Base-by-base conservation (phyloP, 164 flowering plant species). In the Liquidambar formosana region DNA sequence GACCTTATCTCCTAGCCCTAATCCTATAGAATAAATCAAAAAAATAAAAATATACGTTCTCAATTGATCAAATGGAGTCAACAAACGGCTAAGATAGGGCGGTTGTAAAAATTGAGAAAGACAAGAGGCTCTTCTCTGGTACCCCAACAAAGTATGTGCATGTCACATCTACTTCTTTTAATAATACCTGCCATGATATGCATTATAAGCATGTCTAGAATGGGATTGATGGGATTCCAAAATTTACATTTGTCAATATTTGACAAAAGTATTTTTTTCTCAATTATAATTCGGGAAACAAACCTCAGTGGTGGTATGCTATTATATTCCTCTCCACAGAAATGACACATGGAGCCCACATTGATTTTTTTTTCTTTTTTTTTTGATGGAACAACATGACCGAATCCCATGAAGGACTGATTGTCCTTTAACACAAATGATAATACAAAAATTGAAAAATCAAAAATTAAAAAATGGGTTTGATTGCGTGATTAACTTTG, bases 351-450 rank as follows among this genome's bases (percentile, higher is more conserved):
- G 65, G 65, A 22, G 27, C 51, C 51, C 51, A 44, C 49, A 13
- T 61, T n/a, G n/a, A n/a, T n/a, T n/a, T n/a, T n/a, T n/a, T n/a
- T n/a, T n/a, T n/a, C n/a, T n/a, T 33, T 33, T 2, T 2, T 33
- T 33, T 61, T 62, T 66, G 52, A 54, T 22, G 51, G 61, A 49
- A 56, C 51, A 6, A 54, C 5, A 38, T 56, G 61, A 38, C 8
- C 23, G 52, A 54, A 65, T 66, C 69, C 69, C 58, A 66, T 66
- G 69, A 53, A 51, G 60, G 70, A 57, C 16, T 49, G 53, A 57
- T 23, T 67, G 43, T 45, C 41, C 45, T 46, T 22, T 8, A 22
- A 66, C 60, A 64, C 8, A 57, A 22, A 45, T 45, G n/a, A n/a
- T 18, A 19, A 44, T 62, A 62, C 65, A 44, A 43, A 43, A 19